Evolutionary conservation across 306 rosid genomes (phyloP).

Genomic region (Herpetospermum pedunculosum): DNA sequence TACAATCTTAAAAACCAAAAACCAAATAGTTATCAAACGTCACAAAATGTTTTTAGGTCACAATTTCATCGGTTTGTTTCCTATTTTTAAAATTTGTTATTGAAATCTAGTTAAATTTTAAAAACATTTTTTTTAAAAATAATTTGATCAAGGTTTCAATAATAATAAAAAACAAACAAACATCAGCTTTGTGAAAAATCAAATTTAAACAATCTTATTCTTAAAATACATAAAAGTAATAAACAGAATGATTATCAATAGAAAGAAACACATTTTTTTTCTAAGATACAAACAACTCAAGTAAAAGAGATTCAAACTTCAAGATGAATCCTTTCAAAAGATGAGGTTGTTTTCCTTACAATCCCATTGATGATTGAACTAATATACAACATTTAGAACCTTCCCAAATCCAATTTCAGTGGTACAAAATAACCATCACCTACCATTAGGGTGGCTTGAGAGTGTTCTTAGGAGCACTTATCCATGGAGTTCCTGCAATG

Average conservation of each 20-base stretch:
- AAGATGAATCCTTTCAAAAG: not conserved
- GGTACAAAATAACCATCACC: not conserved
- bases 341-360: not conserved
- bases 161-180: not conserved
- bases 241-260: not conserved
- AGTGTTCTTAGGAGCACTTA: conserved; percentile 84
- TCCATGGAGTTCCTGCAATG: conserved; percentile 79
- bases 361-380: not conserved
- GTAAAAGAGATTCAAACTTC: not conserved
- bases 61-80: not conserved
- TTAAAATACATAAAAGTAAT: too few relatives aligned
- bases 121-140: not conserved
- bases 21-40: not conserved
- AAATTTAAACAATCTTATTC: not conserved
- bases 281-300: not conserved
- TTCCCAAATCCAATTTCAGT: not conserved
- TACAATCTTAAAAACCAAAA: too few relatives aligned
- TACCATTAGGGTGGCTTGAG: conserved; percentile 30
- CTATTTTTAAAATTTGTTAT: not conserved
- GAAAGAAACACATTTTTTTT: not conserved
- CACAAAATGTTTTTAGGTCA: too few relatives aligned
- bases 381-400: not conserved
- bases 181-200: not conserved
- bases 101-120: not conserved
- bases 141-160: not conserved